Evolutionary conservation across 805 yeast species (phyloP), one percentile per base, ranked within the genome.

Genomic region (Kazachstania taianensis): DNA sequence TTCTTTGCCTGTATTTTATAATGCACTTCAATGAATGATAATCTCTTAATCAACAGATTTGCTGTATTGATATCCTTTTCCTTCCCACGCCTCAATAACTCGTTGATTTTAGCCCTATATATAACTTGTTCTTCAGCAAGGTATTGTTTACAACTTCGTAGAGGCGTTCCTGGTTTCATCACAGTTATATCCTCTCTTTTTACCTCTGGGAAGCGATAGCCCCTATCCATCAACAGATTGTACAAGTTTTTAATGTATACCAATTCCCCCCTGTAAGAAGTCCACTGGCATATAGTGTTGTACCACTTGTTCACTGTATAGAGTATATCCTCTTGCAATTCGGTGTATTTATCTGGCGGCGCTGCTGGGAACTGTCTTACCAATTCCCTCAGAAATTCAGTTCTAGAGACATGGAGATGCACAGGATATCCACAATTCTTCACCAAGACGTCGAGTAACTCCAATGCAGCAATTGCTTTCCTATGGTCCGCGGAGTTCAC

Each of bases 381-480:
- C 50, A 89, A 69, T 52, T 83, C 94, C 55, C 92, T 89, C 52
- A 89, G 68, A 49, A 89, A 92, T 56, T 86, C 96, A 57, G 87
- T 87, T 39, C 96, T 72, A 5, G 94, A 81, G 37, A 89, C 81
- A 61, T 89, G 97, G 30, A 89, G 66, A 44, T 89, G 97, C 63
- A 89, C 78, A 4, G 97, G 96, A 57, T 87, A 92, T 5, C 96
- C 97, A 63, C 98, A 92, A 65, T 89, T 89, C 63, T 89, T 89
- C 38, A 89, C 97, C 48, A 89, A 66, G 38, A 83, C 81, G 55
- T 89, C 97, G 41, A 89, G 52, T 24, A 83, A 62, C 3, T 84
- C 72, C 45, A 92, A 61, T 10, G 96, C 96, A 49, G 86, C 73
- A 20, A 84, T 79, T 51, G 81, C 89, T 46, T 81, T 87, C 50